Conservation (phyloP, 1,139 yeast genomes). For the Saccharomyces hybrid region DNA sequence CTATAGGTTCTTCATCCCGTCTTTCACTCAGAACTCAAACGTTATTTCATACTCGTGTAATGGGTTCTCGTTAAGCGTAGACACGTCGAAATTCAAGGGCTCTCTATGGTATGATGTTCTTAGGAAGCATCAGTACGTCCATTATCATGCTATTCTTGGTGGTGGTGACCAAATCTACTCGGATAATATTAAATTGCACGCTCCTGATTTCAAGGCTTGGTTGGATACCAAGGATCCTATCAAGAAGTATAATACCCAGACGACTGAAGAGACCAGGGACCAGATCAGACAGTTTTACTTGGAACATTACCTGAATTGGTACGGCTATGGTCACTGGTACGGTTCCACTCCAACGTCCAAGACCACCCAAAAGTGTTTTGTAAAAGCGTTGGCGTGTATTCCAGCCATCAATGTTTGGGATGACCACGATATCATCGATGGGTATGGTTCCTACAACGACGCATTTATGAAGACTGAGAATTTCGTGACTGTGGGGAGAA, state of each 20-base stretch:
- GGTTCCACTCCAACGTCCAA: conserved; percentile 49
- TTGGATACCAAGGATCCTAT: conserved; percentile 42
- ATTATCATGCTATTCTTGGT: conserved; percentile 90
- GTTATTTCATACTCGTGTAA: conserved; percentile 80
- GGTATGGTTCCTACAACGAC: conserved; percentile 82
- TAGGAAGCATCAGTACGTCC: conserved; percentile 50
- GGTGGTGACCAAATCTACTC: conserved; percentile 96
- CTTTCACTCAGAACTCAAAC: conserved; percentile 43
- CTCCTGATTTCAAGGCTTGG: conserved; percentile 57
- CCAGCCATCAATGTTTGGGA: conserved; percentile 82
- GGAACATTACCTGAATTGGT: conserved; percentile 75
- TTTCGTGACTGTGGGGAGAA: conserved; percentile 61
- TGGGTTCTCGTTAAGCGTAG: conserved; percentile 78
- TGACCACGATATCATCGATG: conserved; percentile 92
- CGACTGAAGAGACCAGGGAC: conserved; percentile 40
- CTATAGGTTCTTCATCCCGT: conserved; percentile 33
- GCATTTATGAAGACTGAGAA: conserved; percentile 63
- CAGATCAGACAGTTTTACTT: conserved; percentile 64
- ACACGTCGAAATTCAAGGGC: conserved; percentile 58
- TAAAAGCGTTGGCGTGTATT: conserved; percentile 69
- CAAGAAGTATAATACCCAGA: conserved; percentile 38
- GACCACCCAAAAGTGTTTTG: conserved; percentile 60
- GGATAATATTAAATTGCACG: conserved; percentile 64
- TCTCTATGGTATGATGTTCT: conserved; percentile 83
- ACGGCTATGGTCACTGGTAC: conserved; percentile 78